phyloP scores from a whole-genome alignment of 2,329 filamentous ascomycete species.

The Colletotrichum incanum region DNA sequence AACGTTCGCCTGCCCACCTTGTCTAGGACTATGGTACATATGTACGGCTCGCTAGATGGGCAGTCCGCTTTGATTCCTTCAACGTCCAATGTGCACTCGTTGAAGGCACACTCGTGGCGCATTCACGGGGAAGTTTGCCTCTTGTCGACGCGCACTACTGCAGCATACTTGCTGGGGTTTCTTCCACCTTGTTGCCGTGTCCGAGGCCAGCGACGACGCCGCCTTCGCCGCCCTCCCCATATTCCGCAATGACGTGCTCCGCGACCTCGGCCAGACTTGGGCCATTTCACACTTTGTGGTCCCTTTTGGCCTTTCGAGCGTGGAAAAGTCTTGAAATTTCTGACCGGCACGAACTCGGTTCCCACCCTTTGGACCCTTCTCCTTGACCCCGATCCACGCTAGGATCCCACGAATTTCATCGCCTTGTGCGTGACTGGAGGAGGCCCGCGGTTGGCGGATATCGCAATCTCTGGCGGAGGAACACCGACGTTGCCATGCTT shows the following conservation, averaged over 20 bases:
- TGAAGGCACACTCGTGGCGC: not conserved
- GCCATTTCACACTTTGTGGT: not conserved
- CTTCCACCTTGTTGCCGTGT: not conserved
- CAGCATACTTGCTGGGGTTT: not conserved
- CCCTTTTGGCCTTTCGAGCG: not conserved
- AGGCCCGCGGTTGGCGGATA: slow-evolving; percentile 17
- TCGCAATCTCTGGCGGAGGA: slow-evolving; percentile 23
- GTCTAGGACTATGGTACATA: not conserved
- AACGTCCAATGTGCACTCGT: not conserved
- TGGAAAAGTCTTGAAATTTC: slow-evolving; percentile 3
- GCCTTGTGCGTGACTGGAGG: not conserved
- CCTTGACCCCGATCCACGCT: not conserved
- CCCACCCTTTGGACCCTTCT: slow-evolving; percentile 12
- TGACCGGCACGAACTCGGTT: slow-evolving; percentile 27
- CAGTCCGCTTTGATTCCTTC: not conserved
- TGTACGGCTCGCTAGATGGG: not conserved
- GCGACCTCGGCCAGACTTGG: not conserved
- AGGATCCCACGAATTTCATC: not conserved
- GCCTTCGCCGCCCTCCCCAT: slow-evolving; percentile 13
- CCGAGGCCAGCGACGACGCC: not conserved
- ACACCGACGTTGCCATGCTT: slow-evolving; percentile 3
- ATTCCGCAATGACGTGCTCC: slow-evolving; percentile 36
- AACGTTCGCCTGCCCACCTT: slow-evolving; percentile 5
- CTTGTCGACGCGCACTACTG: not conserved
- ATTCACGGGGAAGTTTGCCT: not conserved